Conservation (phyloP, 2,329 filamentous ascomycete genomes). For the Zelopaecilomyces penicillatus region DNA sequence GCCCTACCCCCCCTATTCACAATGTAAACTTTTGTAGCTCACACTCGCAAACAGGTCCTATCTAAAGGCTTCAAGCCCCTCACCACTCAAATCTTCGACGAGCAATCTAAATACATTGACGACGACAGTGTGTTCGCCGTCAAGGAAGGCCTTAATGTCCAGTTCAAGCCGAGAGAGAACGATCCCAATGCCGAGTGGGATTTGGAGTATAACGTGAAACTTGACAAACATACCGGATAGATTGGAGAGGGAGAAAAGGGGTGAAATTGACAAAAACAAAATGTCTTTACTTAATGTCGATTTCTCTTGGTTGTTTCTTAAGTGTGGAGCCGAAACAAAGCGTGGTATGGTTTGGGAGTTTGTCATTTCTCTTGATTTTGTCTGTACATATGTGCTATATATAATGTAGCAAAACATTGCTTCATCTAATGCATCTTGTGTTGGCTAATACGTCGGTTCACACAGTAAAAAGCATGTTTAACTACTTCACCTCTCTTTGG, state of each 20-base stretch:
- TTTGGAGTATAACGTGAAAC: conserved; percentile 52
- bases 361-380: too few species aligned
- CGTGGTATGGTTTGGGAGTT: too few species aligned
- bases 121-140: conserved; percentile 47
- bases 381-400: too few species aligned
- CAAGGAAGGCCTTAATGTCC: conserved; percentile 40
- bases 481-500: too few species aligned
- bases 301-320: too few species aligned
- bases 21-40: background rate
- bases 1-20: background rate
- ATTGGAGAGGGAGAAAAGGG: background rate
- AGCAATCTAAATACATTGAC: conserved; percentile 51
- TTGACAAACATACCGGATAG: conserved; percentile 19
- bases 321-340: too few species aligned
- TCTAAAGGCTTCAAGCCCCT: conserved; percentile 56
- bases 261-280: background rate
- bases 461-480: too few species aligned
- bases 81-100: conserved; percentile 67
- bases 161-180: conserved; percentile 29
- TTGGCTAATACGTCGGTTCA: too few species aligned
- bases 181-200: conserved; percentile 45
- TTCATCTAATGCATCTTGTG: too few species aligned
- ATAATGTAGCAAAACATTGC: too few species aligned
- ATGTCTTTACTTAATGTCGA: background rate
- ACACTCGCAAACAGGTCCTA: conserved; percentile 24